Base-by-base conservation (phyloP, 2,329 filamentous ascomycete genomes). In the Berkeleyomyces basicola region DNA sequence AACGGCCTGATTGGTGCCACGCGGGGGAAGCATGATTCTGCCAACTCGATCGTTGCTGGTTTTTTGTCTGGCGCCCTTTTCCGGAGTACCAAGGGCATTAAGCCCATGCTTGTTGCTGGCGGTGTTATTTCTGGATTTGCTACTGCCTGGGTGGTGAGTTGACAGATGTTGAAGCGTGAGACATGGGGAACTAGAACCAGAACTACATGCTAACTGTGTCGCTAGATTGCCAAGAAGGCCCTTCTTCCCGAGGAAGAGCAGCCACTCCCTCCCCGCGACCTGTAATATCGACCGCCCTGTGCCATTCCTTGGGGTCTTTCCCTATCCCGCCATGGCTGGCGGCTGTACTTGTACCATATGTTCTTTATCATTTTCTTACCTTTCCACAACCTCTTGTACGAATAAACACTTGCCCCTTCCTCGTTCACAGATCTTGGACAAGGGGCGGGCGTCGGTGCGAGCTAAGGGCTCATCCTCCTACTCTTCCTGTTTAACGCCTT, bases 31-130 rank as follows among this genome's bases (percentile, higher is more conserved):
- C 90, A 96, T 69, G 95, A 99, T 73, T 82, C 90, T 2, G 82
- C 86, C 64, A 99, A 99, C 77, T 93, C 90, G 66, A 82, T 99
- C 61, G 75, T 82, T 23, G 92, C 93, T 4, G 93, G 95, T 67
- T 87, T 80, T 1, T 73, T 99, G 68, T 95, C 90, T 71, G 93
- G 93, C 64, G 91, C 92, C 81, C 73, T 99, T 11, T 99, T 99
- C 77, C 97, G 96, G 81, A 95, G 91, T 74, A 97, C 95, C 58
- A 82, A 88, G 70, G 93, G 93, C 4, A 67, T 93, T 66, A 82
- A 88, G 74, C 91, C 90, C 42, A 97, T 97, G 91, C 79, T 93
- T 78, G 93, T 97, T 70, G 96, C 91, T 43, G 88, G 90, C 66
- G 89, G 86, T 68, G 86, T 99, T 67, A 91, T 97, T 64, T 93